A percentile compares a stretch with the other conserved stretches of the same genome.
phyloP scores from a whole-genome alignment of 768 basidiomycete species.

The Leccinellum albellum region DNA sequence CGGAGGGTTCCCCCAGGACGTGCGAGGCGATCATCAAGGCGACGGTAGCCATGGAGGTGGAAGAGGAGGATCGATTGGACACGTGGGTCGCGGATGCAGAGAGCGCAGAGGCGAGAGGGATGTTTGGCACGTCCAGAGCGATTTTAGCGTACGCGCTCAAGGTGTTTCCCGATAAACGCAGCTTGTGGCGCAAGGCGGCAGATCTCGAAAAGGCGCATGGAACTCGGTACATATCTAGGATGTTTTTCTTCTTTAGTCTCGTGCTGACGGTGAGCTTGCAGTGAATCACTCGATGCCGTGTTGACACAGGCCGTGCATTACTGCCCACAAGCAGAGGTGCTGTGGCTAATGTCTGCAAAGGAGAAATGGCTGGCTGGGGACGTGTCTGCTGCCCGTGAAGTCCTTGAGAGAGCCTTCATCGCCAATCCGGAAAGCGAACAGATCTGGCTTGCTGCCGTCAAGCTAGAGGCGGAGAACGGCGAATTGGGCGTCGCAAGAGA shows the following conservation, averaged over 20 bases:
- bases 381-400: constrained; percentile 84
- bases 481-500: constrained; percentile 84
- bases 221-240: constrained; percentile 50
- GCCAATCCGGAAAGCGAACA: constrained; percentile 96
- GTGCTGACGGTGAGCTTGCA: constrained; percentile 25
- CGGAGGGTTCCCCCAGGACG: constrained; percentile 78
- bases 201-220: constrained; percentile 93
- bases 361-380: constrained; percentile 93
- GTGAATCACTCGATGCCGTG: constrained; percentile 78
- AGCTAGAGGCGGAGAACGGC: constrained; percentile 93
- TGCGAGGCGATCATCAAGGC: constrained; percentile 95
- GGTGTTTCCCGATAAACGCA: constrained; percentile 82
- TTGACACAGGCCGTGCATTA: constrained; percentile 80
- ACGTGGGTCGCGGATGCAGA: constrained; percentile 94
- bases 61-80: constrained; percentile 88
- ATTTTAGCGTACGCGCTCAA: constrained; percentile 88
- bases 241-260: not conserved
- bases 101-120: constrained; percentile 66
- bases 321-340: constrained; percentile 91
- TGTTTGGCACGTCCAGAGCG: constrained; percentile 79
- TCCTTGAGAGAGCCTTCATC: constrained; percentile 85
- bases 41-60: constrained; percentile 88
- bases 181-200: constrained; percentile 88
- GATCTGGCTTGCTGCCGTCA: constrained; percentile 97
- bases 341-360: constrained; percentile 98